Percentiles rank a stretch among this genome's conserved stretches.
Conservation (phyloP, 2,329 filamentous ascomycete genomes). For the Botryotinia calthae region DNA sequence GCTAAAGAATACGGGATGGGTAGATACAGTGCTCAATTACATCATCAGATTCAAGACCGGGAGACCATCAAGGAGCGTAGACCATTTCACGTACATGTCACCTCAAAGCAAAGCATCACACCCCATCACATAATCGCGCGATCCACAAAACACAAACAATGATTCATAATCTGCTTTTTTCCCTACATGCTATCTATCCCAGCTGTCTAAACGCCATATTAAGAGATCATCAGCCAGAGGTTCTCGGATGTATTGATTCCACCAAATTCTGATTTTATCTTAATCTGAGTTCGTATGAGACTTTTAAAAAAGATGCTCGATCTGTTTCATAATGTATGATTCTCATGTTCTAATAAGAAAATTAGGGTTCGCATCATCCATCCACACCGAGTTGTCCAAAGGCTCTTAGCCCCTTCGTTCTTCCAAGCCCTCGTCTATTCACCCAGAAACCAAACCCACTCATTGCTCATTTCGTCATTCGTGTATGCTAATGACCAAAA, state of each 20-base stretch:
- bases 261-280: background rate
- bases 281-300: background rate
- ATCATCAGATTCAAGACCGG: background rate
- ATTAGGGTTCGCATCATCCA: background rate
- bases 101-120: background rate
- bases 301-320: background rate
- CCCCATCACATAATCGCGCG: background rate
- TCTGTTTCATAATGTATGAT: slow-evolving; percentile 13
- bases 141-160: background rate
- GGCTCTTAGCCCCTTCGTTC: background rate
- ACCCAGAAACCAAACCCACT: slow-evolving; percentile 3
- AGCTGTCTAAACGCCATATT: slow-evolving; percentile 20
- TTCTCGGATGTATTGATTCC: background rate
- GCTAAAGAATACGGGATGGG: background rate
- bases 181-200: slow-evolving; percentile 20
- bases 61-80: background rate
- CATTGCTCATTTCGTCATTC: slow-evolving; percentile 6
- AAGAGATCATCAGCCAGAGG: slow-evolving; percentile 12
- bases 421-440: slow-evolving; percentile 5
- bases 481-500: background rate
- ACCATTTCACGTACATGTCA: background rate
- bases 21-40: background rate
- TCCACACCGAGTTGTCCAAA: slow-evolving; percentile 10
- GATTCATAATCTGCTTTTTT: slow-evolving; percentile 6
- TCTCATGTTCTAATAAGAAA: background rate